A percentile compares a stretch with the other conserved stretches of the same genome.
These are phyloP conservation scores for Irpex sp. DNA, from an alignment of 1,284 basidiomycete species.

Conservation along the genomic window DNA sequence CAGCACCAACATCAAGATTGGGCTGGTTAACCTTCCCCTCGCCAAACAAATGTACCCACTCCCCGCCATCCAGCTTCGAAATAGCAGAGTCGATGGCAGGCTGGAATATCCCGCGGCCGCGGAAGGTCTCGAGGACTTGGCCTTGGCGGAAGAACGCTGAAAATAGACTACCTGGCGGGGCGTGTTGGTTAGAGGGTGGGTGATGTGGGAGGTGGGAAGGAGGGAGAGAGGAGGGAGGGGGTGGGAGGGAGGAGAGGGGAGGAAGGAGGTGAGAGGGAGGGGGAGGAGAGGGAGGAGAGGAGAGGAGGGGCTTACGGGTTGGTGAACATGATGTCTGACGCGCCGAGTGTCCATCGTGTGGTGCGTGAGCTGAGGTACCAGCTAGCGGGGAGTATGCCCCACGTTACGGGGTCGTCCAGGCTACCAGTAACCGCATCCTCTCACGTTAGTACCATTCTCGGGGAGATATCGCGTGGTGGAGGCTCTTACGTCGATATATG, in stretches of 20 bases:
- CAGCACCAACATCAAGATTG: constrained; percentile 28
- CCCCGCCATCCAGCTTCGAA: constrained; percentile 72
- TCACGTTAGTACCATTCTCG: neutral
- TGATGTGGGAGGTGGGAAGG: neutral
- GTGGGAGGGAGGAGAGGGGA: too few species aligned
- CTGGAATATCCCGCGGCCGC: constrained; percentile 90
- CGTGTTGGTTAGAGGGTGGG: constrained; percentile 11
- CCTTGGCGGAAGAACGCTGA: constrained; percentile 86
- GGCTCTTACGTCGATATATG: constrained; percentile 84
- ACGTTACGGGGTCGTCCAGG: constrained; percentile 76
- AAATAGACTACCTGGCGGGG: constrained; percentile 56
- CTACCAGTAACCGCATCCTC: constrained; percentile 31
- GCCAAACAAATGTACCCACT: constrained; percentile 93
- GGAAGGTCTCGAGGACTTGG: constrained; percentile 91
- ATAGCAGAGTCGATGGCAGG: constrained; percentile 83
- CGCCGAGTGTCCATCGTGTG: constrained; percentile 85
- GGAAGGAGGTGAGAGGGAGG: too few species aligned
- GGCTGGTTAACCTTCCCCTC: constrained; percentile 92
- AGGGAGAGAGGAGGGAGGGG: neutral
- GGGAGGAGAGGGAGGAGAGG: constrained; percentile 18
- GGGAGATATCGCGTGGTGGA: neutral
- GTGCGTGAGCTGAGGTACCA: constrained; percentile 59
- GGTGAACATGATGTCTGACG: constrained; percentile 95
- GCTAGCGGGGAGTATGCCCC: constrained; percentile 73
- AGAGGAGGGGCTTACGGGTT: constrained; percentile 63